Conservation (phyloP, 225 moss, liverwort and hornwort genomes). For the Takakia lepidozioides region DNA sequence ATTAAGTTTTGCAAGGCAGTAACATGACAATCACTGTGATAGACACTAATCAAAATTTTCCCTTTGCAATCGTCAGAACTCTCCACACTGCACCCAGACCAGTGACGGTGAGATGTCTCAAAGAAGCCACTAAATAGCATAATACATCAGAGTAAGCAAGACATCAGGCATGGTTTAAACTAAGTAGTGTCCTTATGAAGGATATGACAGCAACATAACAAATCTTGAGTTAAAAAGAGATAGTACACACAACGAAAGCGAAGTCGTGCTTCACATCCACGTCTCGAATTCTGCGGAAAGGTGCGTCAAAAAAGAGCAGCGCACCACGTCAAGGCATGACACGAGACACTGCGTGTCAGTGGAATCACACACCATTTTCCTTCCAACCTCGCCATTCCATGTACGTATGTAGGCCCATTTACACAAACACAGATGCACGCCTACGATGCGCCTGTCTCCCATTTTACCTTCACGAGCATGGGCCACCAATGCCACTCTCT, state of each 20-base stretch:
- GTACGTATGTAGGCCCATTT: constrained; percentile 78
- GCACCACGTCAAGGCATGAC: constrained; percentile 91
- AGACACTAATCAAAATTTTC: not conserved
- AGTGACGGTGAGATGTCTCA: no score
- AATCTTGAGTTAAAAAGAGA: constrained; percentile 14
- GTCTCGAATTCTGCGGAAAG: constrained; percentile 96
- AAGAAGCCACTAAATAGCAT: no score
- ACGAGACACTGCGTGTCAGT: constrained; percentile 88
- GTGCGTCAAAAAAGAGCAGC: constrained; percentile 92
- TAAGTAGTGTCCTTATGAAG: not conserved
- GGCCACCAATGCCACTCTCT: constrained; percentile 99
- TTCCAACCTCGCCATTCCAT: constrained; percentile 93
- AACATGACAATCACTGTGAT: not conserved
- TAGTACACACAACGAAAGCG: constrained; percentile 87
- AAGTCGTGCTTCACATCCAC: constrained; percentile 99
- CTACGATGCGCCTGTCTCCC: constrained; percentile 99
- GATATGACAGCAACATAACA: not conserved
- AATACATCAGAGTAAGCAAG: no score
- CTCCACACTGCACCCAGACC: no score
- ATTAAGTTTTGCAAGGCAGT: not conserved
- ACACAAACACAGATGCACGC: constrained; percentile 98
- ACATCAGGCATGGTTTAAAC: no score
- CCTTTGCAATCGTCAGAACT: no score
- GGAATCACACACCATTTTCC: constrained; percentile 78
- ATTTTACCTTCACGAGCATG: constrained; percentile 94